phyloP scores from a whole-genome alignment of 179 eudicot genomes.

The Drosera spatulata region DNA sequence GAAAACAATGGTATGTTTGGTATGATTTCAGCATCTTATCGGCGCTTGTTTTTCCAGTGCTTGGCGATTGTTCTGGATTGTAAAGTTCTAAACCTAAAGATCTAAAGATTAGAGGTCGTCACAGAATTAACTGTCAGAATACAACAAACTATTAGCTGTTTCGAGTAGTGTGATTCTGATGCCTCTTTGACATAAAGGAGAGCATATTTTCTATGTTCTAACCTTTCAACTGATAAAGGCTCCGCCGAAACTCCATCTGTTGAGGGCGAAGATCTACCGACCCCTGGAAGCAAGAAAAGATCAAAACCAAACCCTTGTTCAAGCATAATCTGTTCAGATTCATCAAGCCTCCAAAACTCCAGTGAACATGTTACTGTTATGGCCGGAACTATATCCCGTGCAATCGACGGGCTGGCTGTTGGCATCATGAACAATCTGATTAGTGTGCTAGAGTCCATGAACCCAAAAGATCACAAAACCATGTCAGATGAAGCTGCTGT shows the following conservation, averaged over 20 bases:
- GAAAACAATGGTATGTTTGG: too few relatives aligned
- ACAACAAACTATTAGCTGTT: too few relatives aligned
- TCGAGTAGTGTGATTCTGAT: too few relatives aligned
- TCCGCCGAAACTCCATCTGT: background rate
- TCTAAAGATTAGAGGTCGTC: too few relatives aligned
- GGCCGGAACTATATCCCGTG: constrained; percentile 6
- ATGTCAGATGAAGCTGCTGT: constrained; percentile 16
- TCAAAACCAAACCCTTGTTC: background rate
- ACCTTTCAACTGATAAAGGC: background rate
- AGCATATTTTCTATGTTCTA: too few relatives aligned
- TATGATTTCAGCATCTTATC: too few relatives aligned
- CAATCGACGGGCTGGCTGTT: constrained; percentile 13
- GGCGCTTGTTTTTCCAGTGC: too few relatives aligned
- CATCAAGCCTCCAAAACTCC: constrained; percentile 4
- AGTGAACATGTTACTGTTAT: constrained; percentile 4
- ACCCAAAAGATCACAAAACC: constrained; percentile 12
- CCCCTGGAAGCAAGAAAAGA: background rate
- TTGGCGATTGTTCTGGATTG: too few relatives aligned
- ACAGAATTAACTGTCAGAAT: too few relatives aligned
- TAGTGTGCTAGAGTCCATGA: constrained; percentile 11
- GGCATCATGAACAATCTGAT: constrained; percentile 14
- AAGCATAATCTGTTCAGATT: background rate
- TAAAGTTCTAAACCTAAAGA: too few relatives aligned
- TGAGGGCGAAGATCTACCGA: background rate
- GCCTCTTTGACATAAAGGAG: too few relatives aligned